These are phyloP conservation scores for Boletus speciosus DNA, from an alignment of 768 basidiomycete species.

Conservation along the genomic window DNA sequence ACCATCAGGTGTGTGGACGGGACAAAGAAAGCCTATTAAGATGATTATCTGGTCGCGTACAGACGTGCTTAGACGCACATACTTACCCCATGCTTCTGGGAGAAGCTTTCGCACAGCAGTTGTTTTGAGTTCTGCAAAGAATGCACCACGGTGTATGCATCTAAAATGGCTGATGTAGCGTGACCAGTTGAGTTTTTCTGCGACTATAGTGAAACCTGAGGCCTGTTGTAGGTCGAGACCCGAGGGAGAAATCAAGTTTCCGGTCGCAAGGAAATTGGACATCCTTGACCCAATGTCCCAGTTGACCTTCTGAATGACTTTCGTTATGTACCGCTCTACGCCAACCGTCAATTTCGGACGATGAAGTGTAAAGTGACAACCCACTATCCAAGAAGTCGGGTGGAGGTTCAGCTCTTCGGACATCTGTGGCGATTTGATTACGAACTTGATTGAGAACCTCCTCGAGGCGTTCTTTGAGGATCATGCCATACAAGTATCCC, in stretches of 20 bases:
- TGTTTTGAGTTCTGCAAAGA: slow-evolving; percentile 98
- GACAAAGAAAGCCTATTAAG: slow-evolving; percentile 84
- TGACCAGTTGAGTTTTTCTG: slow-evolving; percentile 98
- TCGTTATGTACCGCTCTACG: slow-evolving; percentile 77
- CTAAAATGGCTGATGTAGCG: slow-evolving; percentile 98
- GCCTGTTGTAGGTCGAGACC: slow-evolving; percentile 97
- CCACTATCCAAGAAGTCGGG: slow-evolving; percentile 87
- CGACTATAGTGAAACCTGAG: slow-evolving; percentile 97
- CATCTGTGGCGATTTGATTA: slow-evolving; percentile 64
- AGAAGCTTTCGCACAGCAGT: slow-evolving; percentile 94
- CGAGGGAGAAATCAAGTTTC: slow-evolving; percentile 90
- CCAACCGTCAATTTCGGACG: slow-evolving; percentile 3
- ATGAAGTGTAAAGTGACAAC: slow-evolving; percentile 26
- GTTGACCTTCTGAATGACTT: slow-evolving; percentile 71
- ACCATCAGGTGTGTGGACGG: slow-evolving; percentile 98
- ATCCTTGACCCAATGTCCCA: slow-evolving; percentile 90
- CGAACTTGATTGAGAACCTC: slow-evolving; percentile 78
- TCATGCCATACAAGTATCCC: slow-evolving; percentile 90
- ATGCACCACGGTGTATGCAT: slow-evolving; percentile 97
- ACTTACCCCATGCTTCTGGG: slow-evolving; percentile 95
- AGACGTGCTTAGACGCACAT: background rate
- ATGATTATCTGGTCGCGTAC: slow-evolving; percentile 7
- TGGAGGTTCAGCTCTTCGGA: slow-evolving; percentile 66
- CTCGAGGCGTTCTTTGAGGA: slow-evolving; percentile 95
- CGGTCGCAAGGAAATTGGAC: slow-evolving; percentile 94